Evolutionary conservation across 2,329 filamentous ascomycete genomes (phyloP), one percentile per base, ranked within the genome.

Genomic region (Sphaerostilbella broomeana): DNA sequence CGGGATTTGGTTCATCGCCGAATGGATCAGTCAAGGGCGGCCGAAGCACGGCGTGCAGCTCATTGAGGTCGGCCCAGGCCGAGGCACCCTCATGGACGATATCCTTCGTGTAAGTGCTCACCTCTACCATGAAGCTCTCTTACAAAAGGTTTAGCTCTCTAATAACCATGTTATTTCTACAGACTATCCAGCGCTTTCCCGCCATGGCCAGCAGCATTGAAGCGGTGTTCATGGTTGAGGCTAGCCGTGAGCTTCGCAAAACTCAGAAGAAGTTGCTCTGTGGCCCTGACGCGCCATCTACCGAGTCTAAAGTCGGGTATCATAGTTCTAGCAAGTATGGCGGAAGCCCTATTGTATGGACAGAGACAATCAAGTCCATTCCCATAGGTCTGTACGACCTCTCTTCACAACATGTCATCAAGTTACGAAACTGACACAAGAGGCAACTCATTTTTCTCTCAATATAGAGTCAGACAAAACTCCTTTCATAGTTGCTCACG

Each of bases 21-120:
- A 98, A 70, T 98, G 92, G 90, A 85, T 97, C 60, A 83, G 84
- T 27, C 92, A 98, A 60, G 89, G 88, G 12, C 74, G 73, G 44
- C 84, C 77, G 40, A 77, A 68, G 45, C 70, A 74, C 20, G 86
- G 86, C 18, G 80, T 95, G 12, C 84, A 95, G 58, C 70, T 98
- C 48, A 87, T 98, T 55, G 92, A 98, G 63, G 80, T 97, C 50
- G 92, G 92, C 0, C 92, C 92, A 4, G 92, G 92, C 10, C 79
- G 90, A 59, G 92, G 92, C 11, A 98, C 92, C 11, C 67, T 98
- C 52, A 98, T 98, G 90, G 86, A 90, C 63, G 92, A 98, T 67
- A 85, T 97, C 65, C 65, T 98, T 50, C 75, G 92, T 53, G 87
- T 92, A 70, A 59, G 81, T 11, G 2, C 10, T 5, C 9, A 17